Evolutionary conservation across 169 alveolate genomes (phyloP).

Genomic region (Sarcocystis neurona): DNA sequence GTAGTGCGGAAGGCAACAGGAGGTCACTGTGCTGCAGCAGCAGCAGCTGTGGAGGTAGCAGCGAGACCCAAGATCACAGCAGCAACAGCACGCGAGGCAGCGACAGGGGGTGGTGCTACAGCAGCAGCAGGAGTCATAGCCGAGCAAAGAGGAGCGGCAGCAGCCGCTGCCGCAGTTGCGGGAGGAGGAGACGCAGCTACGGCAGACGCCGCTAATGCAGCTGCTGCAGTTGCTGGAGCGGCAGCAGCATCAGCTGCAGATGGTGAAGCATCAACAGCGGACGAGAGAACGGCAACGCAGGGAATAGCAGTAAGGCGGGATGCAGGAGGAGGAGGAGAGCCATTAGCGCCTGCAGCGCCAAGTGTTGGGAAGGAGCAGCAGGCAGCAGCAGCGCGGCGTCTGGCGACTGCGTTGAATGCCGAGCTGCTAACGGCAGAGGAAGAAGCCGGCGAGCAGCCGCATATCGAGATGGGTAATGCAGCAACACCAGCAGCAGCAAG

Average conservation of each 20-base stretch:
- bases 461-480: not conserved
- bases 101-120: constrained; percentile 7
- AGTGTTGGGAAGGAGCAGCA: not conserved
- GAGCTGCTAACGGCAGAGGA: not conserved
- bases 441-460: not conserved
- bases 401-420: not conserved
- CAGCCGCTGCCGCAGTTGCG: not conserved
- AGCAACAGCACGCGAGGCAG: not conserved
- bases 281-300: constrained; percentile 4
- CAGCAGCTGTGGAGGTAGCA: not conserved
- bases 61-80: constrained; percentile 1
- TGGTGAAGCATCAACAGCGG: not conserved
- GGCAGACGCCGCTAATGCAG: not conserved
- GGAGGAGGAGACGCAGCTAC: not conserved
- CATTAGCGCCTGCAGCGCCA: not conserved
- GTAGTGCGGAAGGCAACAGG: not conserved
- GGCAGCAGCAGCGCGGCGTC: constrained; percentile 16
- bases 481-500: constrained; percentile 12
- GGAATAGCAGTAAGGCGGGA: constrained; percentile 1
- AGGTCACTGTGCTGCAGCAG: constrained; percentile 32
- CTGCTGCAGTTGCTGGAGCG: not conserved
- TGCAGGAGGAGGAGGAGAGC: not conserved
- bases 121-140: constrained; percentile 40
- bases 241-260: not conserved
- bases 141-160: not conserved